Conservation (phyloP, 164 flowering plant species). For the Chimonanthus salicifolius region DNA sequence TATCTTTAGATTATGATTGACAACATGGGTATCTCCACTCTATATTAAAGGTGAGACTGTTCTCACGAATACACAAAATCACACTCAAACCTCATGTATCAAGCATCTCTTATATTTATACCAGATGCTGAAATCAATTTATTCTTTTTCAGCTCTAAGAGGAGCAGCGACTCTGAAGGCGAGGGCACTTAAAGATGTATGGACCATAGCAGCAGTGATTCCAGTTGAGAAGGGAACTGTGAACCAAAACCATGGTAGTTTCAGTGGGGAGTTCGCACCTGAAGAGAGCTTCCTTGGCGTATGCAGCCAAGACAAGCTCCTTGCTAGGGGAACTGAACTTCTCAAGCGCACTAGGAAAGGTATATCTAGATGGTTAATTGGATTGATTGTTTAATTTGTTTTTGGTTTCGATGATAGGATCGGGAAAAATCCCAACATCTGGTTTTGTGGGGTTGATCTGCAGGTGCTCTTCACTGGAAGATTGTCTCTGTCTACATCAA, state of each 20-base stretch:
- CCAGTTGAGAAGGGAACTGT: conserved; percentile 73
- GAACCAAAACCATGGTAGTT: conserved; percentile 26
- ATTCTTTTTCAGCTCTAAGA: conserved; percentile 55
- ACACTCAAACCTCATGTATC: too few relatives aligned
- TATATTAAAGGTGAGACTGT: too few relatives aligned
- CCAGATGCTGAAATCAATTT: too few relatives aligned
- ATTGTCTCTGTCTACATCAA: conserved; percentile 89
- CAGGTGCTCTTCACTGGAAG: conserved; percentile 99
- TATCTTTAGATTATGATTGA: too few relatives aligned
- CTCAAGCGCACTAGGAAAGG: conserved; percentile 94
- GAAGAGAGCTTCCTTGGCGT: conserved; percentile 80
- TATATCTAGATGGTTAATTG: conserved; percentile 11
- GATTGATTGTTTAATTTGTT: background rate
- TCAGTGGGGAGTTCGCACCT: conserved; percentile 59
- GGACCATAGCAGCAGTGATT: conserved; percentile 88
- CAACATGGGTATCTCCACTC: too few relatives aligned
- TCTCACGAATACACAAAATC: too few relatives aligned
- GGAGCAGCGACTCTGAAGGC: conserved; percentile 96
- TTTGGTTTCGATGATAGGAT: background rate
- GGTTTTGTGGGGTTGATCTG: background rate
- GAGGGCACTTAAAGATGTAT: conserved; percentile 86
- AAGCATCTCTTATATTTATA: too few relatives aligned
- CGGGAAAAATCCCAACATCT: background rate
- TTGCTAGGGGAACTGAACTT: conserved; percentile 81
- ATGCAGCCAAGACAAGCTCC: conserved; percentile 60